Conservation (phyloP, 495 filamentous ascomycete genomes). For the Apiosordaria backusii region DNA sequence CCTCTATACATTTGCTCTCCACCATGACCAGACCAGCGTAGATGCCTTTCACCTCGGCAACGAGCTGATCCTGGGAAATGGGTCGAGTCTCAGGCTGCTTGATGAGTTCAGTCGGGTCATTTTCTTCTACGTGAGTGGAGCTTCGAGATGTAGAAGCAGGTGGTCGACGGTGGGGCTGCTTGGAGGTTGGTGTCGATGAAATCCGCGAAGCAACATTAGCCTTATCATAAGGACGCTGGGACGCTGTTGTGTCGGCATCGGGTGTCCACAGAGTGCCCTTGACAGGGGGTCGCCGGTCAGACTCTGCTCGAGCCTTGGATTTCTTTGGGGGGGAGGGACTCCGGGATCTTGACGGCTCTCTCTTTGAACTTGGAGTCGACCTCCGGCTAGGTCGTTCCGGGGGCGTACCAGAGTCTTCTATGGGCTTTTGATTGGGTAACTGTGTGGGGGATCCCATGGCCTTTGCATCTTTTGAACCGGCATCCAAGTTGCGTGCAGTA, state of each 20-base stretch:
- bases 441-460: neutral
- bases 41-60: conserved; percentile 67
- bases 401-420: neutral
- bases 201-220: conserved; percentile 26
- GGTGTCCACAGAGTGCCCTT: conserved; percentile 39
- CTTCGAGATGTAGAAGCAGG: neutral
- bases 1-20: conserved; percentile 73
- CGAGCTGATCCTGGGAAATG: conserved; percentile 72
- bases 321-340: conserved; percentile 23
- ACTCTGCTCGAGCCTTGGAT: conserved; percentile 31
- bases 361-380: conserved; percentile 18
- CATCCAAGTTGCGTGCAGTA: neutral
- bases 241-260: conserved; percentile 22
- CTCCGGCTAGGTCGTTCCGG: conserved; percentile 6
- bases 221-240: conserved; percentile 23
- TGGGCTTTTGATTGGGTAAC: conserved; percentile 7
- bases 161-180: conserved; percentile 13
- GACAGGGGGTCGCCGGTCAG: conserved; percentile 28
- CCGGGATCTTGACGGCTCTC: conserved; percentile 19
- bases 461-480: neutral
- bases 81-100: conserved; percentile 61
- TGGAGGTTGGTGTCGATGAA: conserved; percentile 14
- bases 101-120: conserved; percentile 32
- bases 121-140: conserved; percentile 4
- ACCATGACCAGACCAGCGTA: conserved; percentile 76